Base-by-base conservation (phyloP, 805 yeast genomes). In the Wickerhamiella nectarea region DNA sequence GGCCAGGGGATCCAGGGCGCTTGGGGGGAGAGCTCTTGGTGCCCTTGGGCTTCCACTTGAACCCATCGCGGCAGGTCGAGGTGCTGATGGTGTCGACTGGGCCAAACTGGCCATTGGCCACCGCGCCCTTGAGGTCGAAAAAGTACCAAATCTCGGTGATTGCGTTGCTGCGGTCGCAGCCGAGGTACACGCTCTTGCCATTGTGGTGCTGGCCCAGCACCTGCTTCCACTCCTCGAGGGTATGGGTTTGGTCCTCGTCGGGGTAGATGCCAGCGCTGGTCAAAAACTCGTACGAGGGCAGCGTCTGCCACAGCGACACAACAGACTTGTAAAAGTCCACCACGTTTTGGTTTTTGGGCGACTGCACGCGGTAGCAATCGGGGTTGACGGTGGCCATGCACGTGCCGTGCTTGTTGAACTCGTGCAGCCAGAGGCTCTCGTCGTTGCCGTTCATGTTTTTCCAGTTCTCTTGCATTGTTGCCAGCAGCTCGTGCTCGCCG, bases 321-420 rank as follows among this genome's bases (percentile, higher is more conserved):
- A 80, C 70, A 31, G 75, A 69, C 40, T 70, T 69, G 61, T 67
- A 82, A 61, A 76, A 85, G 58, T 85, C 93, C 46, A 74, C 76
- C 22, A 82, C 86, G 41, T 66, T 56, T 53, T 59, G 58, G 47
- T 60, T 47, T 43, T 52, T 43, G 33, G 53, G 43, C 11, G 59
- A 55, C 19, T 48, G 51, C 6, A 43, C 39, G 14, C 48, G 25
- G 60, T 85, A 86, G 60, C 97, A 87, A 4, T 60, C 52, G 3
- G 91, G 82, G 45, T 70, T 74, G 37, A 87, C 65, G 1, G 95
- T 85, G 38, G 78, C 74, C 70, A 86, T 77, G 63, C 96, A 87
- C 8, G 95, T 85, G 19, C 87, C 96, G 58, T 87, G 97, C 59
- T 87, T 87, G 65, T 87, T 86, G 69, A 74, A 87, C 62, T 87